Base-by-base conservation (phyloP, 352 stramenopile genomes). In the Halophytophthora batemanensis region DNA sequence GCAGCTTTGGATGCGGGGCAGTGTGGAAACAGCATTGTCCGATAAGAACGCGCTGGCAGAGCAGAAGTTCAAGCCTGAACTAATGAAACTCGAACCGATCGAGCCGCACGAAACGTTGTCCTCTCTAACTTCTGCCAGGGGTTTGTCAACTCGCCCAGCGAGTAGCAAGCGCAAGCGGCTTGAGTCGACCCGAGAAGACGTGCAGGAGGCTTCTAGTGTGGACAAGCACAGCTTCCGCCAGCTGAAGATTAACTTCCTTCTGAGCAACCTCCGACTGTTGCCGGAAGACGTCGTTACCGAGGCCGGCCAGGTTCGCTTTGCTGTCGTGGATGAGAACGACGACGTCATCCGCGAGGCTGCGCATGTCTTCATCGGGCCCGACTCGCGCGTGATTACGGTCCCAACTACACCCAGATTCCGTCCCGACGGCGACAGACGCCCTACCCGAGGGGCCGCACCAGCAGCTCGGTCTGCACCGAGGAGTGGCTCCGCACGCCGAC, bases 1-100 rank as follows among this genome's bases (percentile, higher is more conserved):
- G 65, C 80, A 96, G 38, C 50, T 97, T 2, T 71, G 90, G 45
- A 90, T 94, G 78, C 69, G 71, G 23, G 80, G 69, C 19, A 89
- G 82, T 1, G 72, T 96, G 17, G 87, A 97, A 48, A 72, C 71
- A 23, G 48, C 86, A 12, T 64, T 91, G 45, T 48, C 63, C 31
- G 43, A 79, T 2, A 64, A 70, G 56, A 59, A 69, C 50, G 49
- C 72, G 22, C 41, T 48, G 36, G 50, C 25, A 4, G 25, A 31
- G 25, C 4, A 10, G 25, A 31, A 31, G 25, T 8, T 31, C 25
- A 31, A 31, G 8, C 25, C 25, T 8, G 25, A 31, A 31, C 25
- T 8, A 8, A 31, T 8, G 25, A 31, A 28, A 29, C 25, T 38
- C 18, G 7, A 33, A 12, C 8, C 25, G 8, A 31, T 10, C 25